These are phyloP conservation scores for Onygena corvina DNA, from an alignment of 2,329 filamentous ascomycete species.

Conservation along the genomic window DNA sequence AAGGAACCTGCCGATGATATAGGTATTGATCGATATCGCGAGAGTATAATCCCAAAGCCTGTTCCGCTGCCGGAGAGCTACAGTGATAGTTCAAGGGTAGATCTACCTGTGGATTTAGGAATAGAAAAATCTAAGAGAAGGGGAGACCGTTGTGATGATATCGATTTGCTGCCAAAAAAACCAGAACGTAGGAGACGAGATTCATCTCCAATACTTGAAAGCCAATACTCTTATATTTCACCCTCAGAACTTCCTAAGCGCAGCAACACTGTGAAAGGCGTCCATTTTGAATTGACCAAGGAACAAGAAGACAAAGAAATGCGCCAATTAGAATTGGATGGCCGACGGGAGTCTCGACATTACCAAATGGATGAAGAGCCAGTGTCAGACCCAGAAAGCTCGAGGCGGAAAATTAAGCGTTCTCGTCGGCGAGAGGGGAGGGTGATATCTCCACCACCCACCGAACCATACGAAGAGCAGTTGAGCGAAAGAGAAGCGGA, in stretches of 20 bases:
- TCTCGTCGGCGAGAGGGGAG: background rate
- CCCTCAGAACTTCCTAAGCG: conserved; percentile 22
- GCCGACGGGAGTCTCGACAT: conserved; percentile 14
- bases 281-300: conserved; percentile 47
- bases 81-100: background rate
- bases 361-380: conserved; percentile 10
- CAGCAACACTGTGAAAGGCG: conserved; percentile 30
- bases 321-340: conserved; percentile 17
- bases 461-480: background rate
- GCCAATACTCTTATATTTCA: conserved; percentile 18
- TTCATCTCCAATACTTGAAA: conserved; percentile 35
- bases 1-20: background rate
- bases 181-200: conserved; percentile 32
- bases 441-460: background rate
- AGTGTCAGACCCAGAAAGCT: background rate
- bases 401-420: background rate
- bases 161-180: conserved; percentile 5
- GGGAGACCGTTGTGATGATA: background rate
- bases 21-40: background rate
- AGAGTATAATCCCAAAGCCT: background rate
- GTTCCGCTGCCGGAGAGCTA: background rate
- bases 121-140: background rate
- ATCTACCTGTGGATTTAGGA: background rate
- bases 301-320: conserved; percentile 43
- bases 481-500: background rate